Evolutionary conservation across 106 monocot species (phyloP), one percentile per base, ranked within the genome.

Genomic region (Gastrodia elata): DNA sequence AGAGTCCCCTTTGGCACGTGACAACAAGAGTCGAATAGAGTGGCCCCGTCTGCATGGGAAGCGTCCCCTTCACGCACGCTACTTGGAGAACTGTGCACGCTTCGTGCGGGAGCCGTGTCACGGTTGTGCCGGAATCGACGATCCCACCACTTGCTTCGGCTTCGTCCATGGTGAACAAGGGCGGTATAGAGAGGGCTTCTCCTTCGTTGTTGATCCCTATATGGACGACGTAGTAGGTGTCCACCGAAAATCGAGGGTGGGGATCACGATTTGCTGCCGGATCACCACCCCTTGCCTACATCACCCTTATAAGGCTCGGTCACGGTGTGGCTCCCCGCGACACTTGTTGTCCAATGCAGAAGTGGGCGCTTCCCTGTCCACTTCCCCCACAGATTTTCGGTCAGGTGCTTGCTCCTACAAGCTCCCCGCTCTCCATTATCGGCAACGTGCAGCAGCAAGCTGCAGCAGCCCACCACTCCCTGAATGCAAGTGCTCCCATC

Each of bases 371-470:
- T n/a, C n/a, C n/a, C n/a, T n/a, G n/a, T n/a, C n/a, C n/a, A n/a
- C n/a, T n/a, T n/a, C n/a, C n/a, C n/a, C n/a, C n/a, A n/a, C n/a
- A n/a, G n/a, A 76, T 76, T 6, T 87, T 87, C 76, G 83, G 87
- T 69, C 70, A 83, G 14, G 87, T 83, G 11, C 84, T 87, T 65
- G 78, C 83, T 18, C 80, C 83, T 64, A 76, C 87, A 42, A 38
- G 73, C 58, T 46, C 78, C 72, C 46, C 68, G 37, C 75, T 87
- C 48, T 83, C 87, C 64, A 87, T 87, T 71, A 79, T 87, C 75
- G 87, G 87, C 24, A 87, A 87, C 70, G 87, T 87, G 81, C 87
- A 87, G 81, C 87, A 87, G 78, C 87, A 87, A 69, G 87, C n/a
- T n/a, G n/a, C n/a, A n/a, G n/a, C n/a, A n/a, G n/a, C n/a, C n/a